Evolutionary conservation across 2,329 filamentous ascomycete genomes (phyloP), one percentile per base, ranked within the genome.

Genomic region (Immersiporthe knoxdaviesiana): DNA sequence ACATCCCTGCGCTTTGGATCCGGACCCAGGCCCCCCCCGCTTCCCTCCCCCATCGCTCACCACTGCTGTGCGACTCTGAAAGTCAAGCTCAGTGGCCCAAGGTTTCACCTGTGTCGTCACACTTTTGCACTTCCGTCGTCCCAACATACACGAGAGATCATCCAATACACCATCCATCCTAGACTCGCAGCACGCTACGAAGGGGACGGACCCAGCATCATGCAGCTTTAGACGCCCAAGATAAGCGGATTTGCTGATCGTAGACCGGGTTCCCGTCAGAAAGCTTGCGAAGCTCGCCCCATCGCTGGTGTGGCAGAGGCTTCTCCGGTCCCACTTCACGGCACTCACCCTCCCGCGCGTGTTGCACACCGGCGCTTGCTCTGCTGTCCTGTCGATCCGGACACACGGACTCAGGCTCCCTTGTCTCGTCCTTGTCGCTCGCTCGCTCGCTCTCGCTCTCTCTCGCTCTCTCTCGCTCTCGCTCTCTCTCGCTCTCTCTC

Each of bases 321-420:
- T 39, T 61, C 63, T 59, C 60, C 59, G 65, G 65, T 70, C 63
- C 68, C 68, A 70, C 68, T 64, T 61, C 54, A 65, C 68, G 68
- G 68, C 68, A 65, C 61, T 60, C 44, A 47, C 41, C 59, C 64
- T 66, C 60, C 64, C 64, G 68, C 58, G 32, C 64, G 39, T 63
- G 65, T 63, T 63, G 62, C 59, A 56, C 52, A 47, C 37, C 54
- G 60, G 60, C 66, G 65, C 65, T 37, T 18, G 52, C n/a, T 52
- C 41, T 50, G 44, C 61, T 52, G 61, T 63, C 61, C 32, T 65
- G 63, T 39, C 50, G 63, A 56, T 65, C 63, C 41, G 10, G n/a
- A 24, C 47, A 52, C 62, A 47, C n/a, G 32, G 44, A 52, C 44
- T 27, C 39, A 58, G 41, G 6, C 35, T 52, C 47, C 61, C 39